These are phyloP conservation scores for Apiospora hydei DNA, from an alignment of 2,329 filamentous ascomycete species.

Conservation along the genomic window DNA sequence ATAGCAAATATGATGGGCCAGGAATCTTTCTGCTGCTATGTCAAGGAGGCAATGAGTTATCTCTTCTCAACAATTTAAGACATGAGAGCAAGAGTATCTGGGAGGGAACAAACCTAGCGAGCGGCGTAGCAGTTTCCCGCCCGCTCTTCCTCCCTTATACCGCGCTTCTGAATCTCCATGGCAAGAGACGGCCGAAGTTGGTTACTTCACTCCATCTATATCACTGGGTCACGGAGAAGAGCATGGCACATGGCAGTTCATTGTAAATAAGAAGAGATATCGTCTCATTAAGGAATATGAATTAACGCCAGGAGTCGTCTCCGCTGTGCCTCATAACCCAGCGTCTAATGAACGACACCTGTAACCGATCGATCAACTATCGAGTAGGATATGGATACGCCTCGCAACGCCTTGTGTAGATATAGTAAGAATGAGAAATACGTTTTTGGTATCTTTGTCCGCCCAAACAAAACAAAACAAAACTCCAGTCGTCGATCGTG, in stretches of 20 bases:
- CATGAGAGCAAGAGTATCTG: too few species aligned
- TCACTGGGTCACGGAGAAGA: not conserved
- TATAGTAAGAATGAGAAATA: not conserved
- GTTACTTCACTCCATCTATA: too few species aligned
- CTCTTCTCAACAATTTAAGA: too few species aligned
- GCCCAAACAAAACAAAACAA: not conserved
- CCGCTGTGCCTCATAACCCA: not conserved
- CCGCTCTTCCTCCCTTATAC: too few species aligned
- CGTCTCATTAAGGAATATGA: constrained; percentile 4
- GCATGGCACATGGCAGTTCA: not conserved
- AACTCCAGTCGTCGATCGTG: not conserved
- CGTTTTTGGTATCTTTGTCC: constrained; percentile 13
- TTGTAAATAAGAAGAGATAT: not conserved
- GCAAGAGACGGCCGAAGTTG: too few species aligned
- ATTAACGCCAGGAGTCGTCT: constrained; percentile 14
- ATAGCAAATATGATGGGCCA: too few species aligned
- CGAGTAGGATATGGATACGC: not conserved
- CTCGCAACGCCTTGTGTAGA: not conserved
- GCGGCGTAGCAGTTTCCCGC: too few species aligned
- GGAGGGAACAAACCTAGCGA: too few species aligned
- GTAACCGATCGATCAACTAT: not conserved
- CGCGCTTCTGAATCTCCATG: too few species aligned
- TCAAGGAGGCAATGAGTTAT: too few species aligned
- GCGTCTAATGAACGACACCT: not conserved
- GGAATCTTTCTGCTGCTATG: too few species aligned